A percentile compares a stretch with the other conserved stretches of the same genome.
These are phyloP conservation scores for Colletotrichum sp. DNA, from an alignment of 2,329 filamentous ascomycete species.

Conservation along the genomic window DNA sequence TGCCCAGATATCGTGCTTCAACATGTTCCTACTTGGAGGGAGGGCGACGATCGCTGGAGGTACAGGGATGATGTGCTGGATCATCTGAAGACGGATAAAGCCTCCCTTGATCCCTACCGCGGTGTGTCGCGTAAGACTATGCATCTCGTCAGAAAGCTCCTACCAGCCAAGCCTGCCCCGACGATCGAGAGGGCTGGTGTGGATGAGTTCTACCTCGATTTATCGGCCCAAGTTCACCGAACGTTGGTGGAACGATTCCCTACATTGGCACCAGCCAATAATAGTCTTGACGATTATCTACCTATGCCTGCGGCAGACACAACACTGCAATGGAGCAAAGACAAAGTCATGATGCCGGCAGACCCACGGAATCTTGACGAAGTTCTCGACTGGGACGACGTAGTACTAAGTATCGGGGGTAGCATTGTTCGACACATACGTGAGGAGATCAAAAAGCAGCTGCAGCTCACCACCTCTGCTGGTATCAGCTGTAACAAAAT, in stretches of 20 bases:
- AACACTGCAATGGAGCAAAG: neutral
- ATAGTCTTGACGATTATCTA: neutral
- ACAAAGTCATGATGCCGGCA: neutral
- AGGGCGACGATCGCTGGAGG: neutral
- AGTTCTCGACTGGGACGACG: neutral
- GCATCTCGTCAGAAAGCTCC: neutral
- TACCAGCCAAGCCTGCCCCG: neutral
- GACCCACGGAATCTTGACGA: accelerated
- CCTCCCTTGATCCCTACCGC: neutral
- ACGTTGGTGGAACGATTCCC: neutral
- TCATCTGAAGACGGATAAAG: neutral
- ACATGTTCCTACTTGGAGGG: neutral
- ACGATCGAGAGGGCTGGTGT: neutral
- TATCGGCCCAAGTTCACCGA: neutral
- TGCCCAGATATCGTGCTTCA: neutral
- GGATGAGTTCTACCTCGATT: neutral
- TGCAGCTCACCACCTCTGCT: neutral
- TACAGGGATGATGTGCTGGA: neutral
- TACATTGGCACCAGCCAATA: accelerated
- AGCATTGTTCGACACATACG: neutral
- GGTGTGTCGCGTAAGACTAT: neutral
- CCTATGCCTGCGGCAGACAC: neutral
- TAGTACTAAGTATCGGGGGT: neutral
- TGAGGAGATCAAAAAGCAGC: neutral
- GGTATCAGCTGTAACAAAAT: neutral